These are phyloP conservation scores for Pseudonitzschia multiseries DNA, from an alignment of 108 stramenopile genomes.

Conservation along the genomic window DNA sequence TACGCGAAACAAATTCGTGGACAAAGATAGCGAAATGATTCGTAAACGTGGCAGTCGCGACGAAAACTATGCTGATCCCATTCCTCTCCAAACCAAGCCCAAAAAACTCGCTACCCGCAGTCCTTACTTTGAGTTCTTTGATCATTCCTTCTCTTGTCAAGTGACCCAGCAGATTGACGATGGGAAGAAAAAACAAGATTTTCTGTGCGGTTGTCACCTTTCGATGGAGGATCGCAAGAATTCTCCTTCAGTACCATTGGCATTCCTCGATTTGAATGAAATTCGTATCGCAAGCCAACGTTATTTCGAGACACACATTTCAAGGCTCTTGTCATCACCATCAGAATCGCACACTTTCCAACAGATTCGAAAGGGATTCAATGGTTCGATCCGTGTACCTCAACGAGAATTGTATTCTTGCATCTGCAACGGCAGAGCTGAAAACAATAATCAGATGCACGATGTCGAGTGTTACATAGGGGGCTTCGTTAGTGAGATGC, in stretches of 20 bases:
- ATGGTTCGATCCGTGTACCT: constrained; percentile 29
- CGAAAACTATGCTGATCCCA: no score
- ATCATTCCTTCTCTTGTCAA: constrained; percentile 47
- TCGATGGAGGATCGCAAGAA: constrained; percentile 13
- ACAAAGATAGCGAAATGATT: neutral
- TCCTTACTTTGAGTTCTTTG: constrained; percentile 84
- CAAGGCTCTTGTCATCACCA: neutral
- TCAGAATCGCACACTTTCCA: neutral
- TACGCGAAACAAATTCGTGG: neutral
- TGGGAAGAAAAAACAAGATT: neutral
- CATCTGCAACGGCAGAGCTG: neutral
- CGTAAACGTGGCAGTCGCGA: neutral
- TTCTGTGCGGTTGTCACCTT: constrained; percentile 21
- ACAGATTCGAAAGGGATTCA: constrained; percentile 18
- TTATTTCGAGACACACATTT: constrained; percentile 2
- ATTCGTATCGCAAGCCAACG: constrained; percentile 22
- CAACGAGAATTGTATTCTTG: constrained; percentile 3
- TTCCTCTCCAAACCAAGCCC: neutral
- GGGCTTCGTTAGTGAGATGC: constrained; percentile 18
- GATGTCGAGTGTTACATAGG: constrained; percentile 7
- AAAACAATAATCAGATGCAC: neutral
- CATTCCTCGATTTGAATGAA: constrained; percentile 18
- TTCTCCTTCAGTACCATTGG: neutral
- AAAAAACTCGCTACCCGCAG: constrained; percentile 31
- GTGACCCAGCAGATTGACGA: neutral